Percentiles rank a stretch among this genome's conserved stretches.
phyloP scores from a whole-genome alignment of 495 filamentous ascomycete genomes.

The Elasticomyces elasticus region DNA sequence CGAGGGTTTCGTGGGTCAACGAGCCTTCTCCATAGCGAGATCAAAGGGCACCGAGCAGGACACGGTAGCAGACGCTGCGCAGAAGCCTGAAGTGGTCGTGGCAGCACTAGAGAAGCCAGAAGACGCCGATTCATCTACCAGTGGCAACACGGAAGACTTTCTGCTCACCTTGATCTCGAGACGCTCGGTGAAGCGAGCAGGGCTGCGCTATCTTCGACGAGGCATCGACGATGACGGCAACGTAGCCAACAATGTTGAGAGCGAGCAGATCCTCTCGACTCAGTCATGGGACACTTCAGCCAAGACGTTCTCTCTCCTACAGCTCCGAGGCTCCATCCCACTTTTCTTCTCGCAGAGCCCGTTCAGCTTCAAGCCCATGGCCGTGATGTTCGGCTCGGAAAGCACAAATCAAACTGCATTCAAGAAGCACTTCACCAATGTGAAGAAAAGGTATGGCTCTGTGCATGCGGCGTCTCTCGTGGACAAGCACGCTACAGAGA shows the following conservation, averaged over 20 bases:
- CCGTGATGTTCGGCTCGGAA: constrained; percentile 64
- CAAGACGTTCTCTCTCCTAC: constrained; percentile 71
- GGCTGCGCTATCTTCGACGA: constrained; percentile 81
- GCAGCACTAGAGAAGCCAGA: constrained; percentile 1
- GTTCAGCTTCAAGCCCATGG: constrained; percentile 82
- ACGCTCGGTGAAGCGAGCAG: constrained; percentile 71
- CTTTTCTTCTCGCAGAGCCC: constrained; percentile 89
- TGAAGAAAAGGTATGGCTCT: constrained; percentile 58
- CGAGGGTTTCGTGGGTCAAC: constrained; percentile 91
- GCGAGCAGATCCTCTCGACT: constrained; percentile 78
- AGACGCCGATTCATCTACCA: not conserved
- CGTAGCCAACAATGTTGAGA: constrained; percentile 85
- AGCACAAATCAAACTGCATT: constrained; percentile 70
- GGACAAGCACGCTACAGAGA: constrained; percentile 74
- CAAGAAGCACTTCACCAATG: constrained; percentile 60
- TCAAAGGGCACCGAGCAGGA: constrained; percentile 20
- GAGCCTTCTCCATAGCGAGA: constrained; percentile 57
- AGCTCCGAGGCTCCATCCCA: constrained; percentile 79
- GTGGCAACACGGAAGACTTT: constrained; percentile 34
- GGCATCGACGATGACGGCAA: constrained; percentile 82
- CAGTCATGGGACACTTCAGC: constrained; percentile 49
- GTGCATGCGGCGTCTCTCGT: constrained; percentile 76
- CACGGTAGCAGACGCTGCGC: constrained; percentile 22
- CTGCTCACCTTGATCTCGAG: constrained; percentile 81
- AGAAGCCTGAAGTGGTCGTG: constrained; percentile 16